Base-by-base conservation (phyloP, 1,139 yeast genomes). In the Candida sanyaensis region DNA sequence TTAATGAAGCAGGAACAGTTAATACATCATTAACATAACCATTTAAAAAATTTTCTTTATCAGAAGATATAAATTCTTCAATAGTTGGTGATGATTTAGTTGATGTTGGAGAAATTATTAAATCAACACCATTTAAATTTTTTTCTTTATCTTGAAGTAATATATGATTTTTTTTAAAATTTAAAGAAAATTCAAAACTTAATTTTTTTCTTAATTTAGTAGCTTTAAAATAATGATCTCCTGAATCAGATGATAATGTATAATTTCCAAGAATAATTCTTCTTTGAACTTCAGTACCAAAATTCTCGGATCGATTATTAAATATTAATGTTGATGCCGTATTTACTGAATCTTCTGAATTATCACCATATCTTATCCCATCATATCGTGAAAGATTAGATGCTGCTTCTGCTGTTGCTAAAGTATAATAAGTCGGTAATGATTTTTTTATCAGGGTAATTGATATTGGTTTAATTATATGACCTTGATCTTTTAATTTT, bases 321-420 rank as follows among this genome's bases (percentile, higher is more conserved):
- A 79, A 76, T 51, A 83, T 86, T 8, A 73, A 34, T 9, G 44
- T 43, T 29, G 42, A 40, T 21, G 46, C 45, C 1, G 43, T 63
- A 1, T 81, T 77, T 0, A 62, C 45, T 39, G 84, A 67, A 28
- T 42, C 40, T 6, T 44, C 48, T 5, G 53, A 48, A 3, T 54
- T 45, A 44, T 65, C 67, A 0, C 98, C 98, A 60, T 87, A 95
- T 45, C 97, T 73, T 24, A 92, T 72, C 2, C 99, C 99, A 65
- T 93, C 99, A 59, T 80, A 95, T 33, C 97, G 74, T 1, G 97
- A 81, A 42, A 95, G 75, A 62, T 95, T 93, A 0, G 99, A 92
- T 0, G 96, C 85, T 0, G 97, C 98, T 61, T 95, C 99, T 0
- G 97, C 88, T 0, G 97, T 89, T 1, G 95, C 91, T 33, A 95